phyloP scores from a whole-genome alignment of 306 rosid species.

The Abrus precatorius region DNA sequence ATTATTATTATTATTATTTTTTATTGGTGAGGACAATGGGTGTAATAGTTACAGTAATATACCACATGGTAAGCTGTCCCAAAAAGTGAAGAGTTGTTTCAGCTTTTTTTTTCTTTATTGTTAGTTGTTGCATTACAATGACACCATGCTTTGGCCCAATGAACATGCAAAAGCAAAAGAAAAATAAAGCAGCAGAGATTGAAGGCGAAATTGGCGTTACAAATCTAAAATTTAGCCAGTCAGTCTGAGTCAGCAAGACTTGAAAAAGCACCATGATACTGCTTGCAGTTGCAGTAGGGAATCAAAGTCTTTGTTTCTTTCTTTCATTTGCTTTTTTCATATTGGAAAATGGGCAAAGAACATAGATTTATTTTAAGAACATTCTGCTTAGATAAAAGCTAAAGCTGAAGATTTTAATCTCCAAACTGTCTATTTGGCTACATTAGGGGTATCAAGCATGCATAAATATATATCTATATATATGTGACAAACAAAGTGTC shows the following conservation, averaged over 20 bases:
- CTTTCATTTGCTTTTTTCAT: constrained; percentile 39
- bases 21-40: constrained; percentile 52
- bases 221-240: constrained; percentile 39
- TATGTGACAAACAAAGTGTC: constrained; percentile 4
- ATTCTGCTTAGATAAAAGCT: constrained; percentile 37
- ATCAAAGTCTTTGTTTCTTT: constrained; percentile 40
- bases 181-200: constrained; percentile 49
- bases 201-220: constrained; percentile 78
- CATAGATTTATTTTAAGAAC: constrained; percentile 35
- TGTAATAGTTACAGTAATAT: constrained; percentile 36
- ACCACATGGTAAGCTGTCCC: constrained; percentile 52
- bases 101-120: constrained; percentile 34
- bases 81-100: constrained; percentile 61
- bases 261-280: constrained; percentile 16
- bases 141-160: constrained; percentile 45
- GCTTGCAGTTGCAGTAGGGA: constrained; percentile 43
- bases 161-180: constrained; percentile 55
- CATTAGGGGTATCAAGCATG: not conserved
- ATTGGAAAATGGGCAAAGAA: constrained; percentile 49
- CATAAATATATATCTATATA: not conserved
- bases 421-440: constrained; percentile 34
- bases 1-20: no score
- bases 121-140: constrained; percentile 39
- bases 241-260: constrained; percentile 34
- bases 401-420: constrained; percentile 20